These are phyloP conservation scores for Globisporangium uncinulatum DNA, from an alignment of 352 stramenopile species.

Conservation along the genomic window DNA sequence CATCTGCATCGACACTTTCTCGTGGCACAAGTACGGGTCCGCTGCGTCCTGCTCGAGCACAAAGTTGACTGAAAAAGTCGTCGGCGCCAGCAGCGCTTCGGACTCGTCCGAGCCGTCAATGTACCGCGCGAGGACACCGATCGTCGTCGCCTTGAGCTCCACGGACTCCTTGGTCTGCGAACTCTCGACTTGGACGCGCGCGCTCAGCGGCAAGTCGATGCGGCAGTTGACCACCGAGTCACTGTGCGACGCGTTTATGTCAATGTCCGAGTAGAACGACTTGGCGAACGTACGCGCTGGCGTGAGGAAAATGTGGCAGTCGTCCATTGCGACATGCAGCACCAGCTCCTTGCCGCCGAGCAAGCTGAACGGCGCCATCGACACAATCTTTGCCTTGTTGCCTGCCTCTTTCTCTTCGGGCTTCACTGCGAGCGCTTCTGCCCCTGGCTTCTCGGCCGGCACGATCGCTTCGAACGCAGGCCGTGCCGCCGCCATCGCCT, in stretches of 20 bases:
- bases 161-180: constrained; percentile 38
- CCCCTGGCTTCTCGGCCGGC: constrained; percentile 10
- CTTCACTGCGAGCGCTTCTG: constrained; percentile 20
- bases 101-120: constrained; percentile 30
- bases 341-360: constrained; percentile 48
- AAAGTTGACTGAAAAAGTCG: constrained; percentile 39
- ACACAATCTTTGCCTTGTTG: constrained; percentile 27
- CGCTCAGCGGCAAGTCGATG: constrained; percentile 40
- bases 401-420: constrained; percentile 26
- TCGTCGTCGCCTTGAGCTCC: constrained; percentile 39
- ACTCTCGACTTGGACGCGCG: constrained; percentile 42
- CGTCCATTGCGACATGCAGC: constrained; percentile 42
- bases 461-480: constrained; percentile 20
- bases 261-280: constrained; percentile 48
- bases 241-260: constrained; percentile 33
- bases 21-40: constrained; percentile 30
- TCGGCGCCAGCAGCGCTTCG: constrained; percentile 45
- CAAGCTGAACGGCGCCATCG: constrained; percentile 61
- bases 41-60: constrained; percentile 40
- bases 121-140: constrained; percentile 49
- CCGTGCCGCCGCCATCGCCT: constrained; percentile 40
- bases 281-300: constrained; percentile 45
- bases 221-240: constrained; percentile 46
- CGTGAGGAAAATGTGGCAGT: constrained; percentile 48
- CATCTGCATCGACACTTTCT: constrained; percentile 51